Evolutionary conservation across 1,284 basidiomycete species (phyloP).

Genomic region (Pseudozyma pruni): DNA sequence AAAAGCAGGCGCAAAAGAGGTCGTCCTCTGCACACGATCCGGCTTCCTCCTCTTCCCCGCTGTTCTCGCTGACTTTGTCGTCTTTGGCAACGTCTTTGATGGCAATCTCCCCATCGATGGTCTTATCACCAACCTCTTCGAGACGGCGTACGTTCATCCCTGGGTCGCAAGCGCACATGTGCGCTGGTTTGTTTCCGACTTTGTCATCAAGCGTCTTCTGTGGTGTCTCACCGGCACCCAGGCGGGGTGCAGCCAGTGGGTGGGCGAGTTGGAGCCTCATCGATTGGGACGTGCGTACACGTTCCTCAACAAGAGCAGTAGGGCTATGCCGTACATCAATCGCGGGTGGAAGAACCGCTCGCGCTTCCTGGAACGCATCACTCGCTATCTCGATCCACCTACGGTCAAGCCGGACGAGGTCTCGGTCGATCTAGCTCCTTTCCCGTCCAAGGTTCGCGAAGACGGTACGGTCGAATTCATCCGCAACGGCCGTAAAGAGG

Average conservation of each 20-base stretch:
- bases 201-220: slow-evolving; percentile 75
- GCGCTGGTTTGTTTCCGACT: slow-evolving; percentile 76
- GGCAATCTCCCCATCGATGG: slow-evolving; percentile 74
- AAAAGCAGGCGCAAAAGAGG: slow-evolving; percentile 73
- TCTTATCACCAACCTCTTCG: slow-evolving; percentile 74
- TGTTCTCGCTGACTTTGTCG: slow-evolving; percentile 75
- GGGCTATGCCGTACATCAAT: slow-evolving; percentile 67
- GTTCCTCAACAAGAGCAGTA: slow-evolving; percentile 69
- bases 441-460: slow-evolving; percentile 72
- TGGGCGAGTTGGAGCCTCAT: slow-evolving; percentile 74
- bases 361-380: slow-evolving; percentile 59
- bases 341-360: slow-evolving; percentile 71
- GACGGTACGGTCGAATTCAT: slow-evolving; percentile 72
- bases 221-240: slow-evolving; percentile 75
- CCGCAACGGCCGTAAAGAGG: slow-evolving; percentile 70
- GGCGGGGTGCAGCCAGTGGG: slow-evolving; percentile 78
- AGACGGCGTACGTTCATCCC: slow-evolving; percentile 72
- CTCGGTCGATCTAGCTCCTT: slow-evolving; percentile 74
- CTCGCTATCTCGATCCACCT: slow-evolving; percentile 69
- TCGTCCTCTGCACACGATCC: slow-evolving; percentile 73
- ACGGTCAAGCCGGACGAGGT: slow-evolving; percentile 72
- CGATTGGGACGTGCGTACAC: slow-evolving; percentile 73
- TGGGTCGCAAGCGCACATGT: slow-evolving; percentile 72
- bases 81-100: slow-evolving; percentile 72
- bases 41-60: slow-evolving; percentile 75